phyloP scores from a whole-genome alignment of 1,284 basidiomycete genomes.

The Trichosporon ovoides region DNA sequence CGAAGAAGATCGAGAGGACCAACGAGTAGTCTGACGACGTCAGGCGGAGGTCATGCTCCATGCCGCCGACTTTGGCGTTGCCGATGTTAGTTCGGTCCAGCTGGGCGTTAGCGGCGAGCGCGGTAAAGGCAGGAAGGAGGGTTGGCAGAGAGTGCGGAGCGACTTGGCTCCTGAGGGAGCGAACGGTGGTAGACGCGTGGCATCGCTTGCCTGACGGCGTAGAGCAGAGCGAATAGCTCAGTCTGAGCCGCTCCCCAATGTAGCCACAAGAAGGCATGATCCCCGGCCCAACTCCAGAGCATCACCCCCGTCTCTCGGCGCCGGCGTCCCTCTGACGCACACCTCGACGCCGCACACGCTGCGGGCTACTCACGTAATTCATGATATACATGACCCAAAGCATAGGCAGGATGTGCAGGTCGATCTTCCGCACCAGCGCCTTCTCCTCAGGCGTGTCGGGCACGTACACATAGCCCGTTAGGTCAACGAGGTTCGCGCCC shows the following conservation, averaged over 20 bases:
- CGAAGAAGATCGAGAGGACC: slow-evolving; percentile 16
- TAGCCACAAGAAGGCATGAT: no score
- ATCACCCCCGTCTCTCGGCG: no score
- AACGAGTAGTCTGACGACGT: slow-evolving; percentile 14
- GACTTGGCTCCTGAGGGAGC: no score
- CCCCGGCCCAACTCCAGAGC: no score
- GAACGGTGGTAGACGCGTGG: no score
- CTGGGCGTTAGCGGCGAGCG: background rate
- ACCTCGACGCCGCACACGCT: no score
- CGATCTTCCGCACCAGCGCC: slow-evolving; percentile 37
- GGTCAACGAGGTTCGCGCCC: background rate
- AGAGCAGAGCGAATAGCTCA: no score
- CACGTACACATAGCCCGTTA: slow-evolving; percentile 21
- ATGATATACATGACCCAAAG: slow-evolving; percentile 23
- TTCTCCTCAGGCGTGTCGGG: slow-evolving; percentile 40
- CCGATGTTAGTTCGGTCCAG: slow-evolving; percentile 21
- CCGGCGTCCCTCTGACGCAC: background rate
- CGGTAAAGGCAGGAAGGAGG: background rate
- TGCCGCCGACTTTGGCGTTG: slow-evolving; percentile 21
- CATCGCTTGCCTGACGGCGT: no score
- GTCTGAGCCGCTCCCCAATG: no score
- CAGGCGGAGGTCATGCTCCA: slow-evolving; percentile 12
- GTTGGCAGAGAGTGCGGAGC: no score
- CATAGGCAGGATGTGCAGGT: slow-evolving; percentile 32
- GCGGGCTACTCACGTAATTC: background rate